Conservation (phyloP, 164 flowering plant genomes). For the Tinospora cordifolia region DNA sequence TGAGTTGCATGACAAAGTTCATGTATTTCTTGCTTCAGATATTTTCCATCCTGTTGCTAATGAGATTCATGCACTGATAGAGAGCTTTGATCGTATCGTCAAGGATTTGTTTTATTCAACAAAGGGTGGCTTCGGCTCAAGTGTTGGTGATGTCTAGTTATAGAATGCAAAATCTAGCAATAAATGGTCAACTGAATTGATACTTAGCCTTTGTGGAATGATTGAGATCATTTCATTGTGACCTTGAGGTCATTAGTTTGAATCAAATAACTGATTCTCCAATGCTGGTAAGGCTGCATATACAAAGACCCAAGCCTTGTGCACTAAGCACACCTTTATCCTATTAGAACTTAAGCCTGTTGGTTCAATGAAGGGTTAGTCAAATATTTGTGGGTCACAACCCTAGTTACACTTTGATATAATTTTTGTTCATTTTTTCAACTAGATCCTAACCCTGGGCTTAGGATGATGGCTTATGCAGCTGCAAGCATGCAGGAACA, state of each 20-base stretch:
- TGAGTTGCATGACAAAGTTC: constrained; percentile 12
- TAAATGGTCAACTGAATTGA: too few species aligned
- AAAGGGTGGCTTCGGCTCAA: neutral
- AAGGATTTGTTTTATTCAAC: constrained; percentile 4
- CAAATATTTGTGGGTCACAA: neutral
- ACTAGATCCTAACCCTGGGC: neutral
- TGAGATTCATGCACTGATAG: constrained; percentile 7
- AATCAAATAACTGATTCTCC: too few species aligned
- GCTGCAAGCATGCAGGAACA: too few species aligned
- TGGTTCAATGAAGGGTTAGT: neutral
- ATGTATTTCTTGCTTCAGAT: constrained; percentile 11
- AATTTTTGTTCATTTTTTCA: neutral
- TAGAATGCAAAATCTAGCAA: too few species aligned
- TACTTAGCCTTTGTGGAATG: too few species aligned
- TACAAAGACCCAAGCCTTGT: too few species aligned
- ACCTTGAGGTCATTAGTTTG: too few species aligned
- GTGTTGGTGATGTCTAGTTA: neutral
- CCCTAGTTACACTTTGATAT: neutral
- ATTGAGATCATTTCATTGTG: too few species aligned
- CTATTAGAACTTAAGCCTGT: neutral
- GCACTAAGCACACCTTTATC: too few species aligned
- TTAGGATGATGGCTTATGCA: neutral
- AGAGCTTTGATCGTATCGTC: constrained; percentile 3
- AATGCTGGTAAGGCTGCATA: too few species aligned
- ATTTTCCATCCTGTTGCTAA: constrained; percentile 6